Conservation (phyloP, 192 early-diverging fungal species). For the Entophlyctis luteolus region DNA sequence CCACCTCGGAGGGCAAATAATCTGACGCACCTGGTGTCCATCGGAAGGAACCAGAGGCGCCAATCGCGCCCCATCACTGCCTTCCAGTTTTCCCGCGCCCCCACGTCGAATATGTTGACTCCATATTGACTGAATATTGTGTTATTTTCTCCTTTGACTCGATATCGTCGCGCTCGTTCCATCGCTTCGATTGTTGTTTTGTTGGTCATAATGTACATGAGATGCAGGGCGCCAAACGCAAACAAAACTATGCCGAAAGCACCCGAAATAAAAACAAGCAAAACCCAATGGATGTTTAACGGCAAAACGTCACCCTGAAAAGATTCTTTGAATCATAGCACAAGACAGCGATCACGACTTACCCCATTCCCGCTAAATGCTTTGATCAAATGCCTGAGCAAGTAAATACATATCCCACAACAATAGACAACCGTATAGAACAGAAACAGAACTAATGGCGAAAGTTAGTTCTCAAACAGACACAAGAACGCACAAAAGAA, state of each 20-base stretch:
- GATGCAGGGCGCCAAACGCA: slow-evolving; percentile 36
- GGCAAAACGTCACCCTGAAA: not conserved
- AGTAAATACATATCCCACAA: slow-evolving; percentile 28
- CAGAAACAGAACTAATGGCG: slow-evolving; percentile 39
- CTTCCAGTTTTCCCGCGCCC: slow-evolving; percentile 28
- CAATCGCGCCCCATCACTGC: slow-evolving; percentile 36
- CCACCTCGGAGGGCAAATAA: slow-evolving; percentile 1
- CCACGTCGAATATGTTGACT: slow-evolving; percentile 41
- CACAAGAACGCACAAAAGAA: slow-evolving; percentile 38
- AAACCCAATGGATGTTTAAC: slow-evolving; percentile 32
- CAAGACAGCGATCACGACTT: not conserved
- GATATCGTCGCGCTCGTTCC: slow-evolving; percentile 24
- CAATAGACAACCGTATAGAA: slow-evolving; percentile 37
- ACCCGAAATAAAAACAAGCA: slow-evolving; percentile 36
- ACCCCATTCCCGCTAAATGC: slow-evolving; percentile 6
- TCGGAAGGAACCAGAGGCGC: slow-evolving; percentile 41
- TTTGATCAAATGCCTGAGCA: not conserved
- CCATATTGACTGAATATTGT: not conserved
- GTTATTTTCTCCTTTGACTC: not conserved
- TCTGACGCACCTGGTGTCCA: slow-evolving; percentile 29
- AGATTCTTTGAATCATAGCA: not conserved
- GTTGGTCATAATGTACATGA: slow-evolving; percentile 34
- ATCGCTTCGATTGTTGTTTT: slow-evolving; percentile 47
- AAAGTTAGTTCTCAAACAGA: not conserved
- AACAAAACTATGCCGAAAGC: slow-evolving; percentile 41